Evolutionary conservation across 805 yeast species (phyloP).

Genomic region (Monosporozyma servazzii): DNA sequence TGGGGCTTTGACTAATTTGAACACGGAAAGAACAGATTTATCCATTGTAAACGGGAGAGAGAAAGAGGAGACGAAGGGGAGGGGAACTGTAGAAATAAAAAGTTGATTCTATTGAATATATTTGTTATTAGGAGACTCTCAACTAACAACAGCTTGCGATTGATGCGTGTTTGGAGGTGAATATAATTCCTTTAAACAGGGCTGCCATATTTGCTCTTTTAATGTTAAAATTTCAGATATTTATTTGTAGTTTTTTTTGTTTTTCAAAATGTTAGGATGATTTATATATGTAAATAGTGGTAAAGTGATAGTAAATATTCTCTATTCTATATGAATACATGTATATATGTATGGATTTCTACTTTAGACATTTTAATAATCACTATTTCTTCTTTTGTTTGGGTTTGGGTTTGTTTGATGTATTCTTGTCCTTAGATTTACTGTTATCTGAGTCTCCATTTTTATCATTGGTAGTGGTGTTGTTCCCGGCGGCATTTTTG

Average conservation of each 20-base stretch:
- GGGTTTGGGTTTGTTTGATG: not conserved
- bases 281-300: not conserved
- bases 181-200: not conserved
- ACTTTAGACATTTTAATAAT: not conserved
- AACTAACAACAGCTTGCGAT: conserved; percentile 12
- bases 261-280: not conserved
- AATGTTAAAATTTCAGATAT: not conserved
- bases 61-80: no score
- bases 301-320: not conserved
- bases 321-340: not conserved
- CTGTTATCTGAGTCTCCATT: not conserved
- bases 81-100: not conserved
- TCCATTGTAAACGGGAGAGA: conserved; percentile 9
- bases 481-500: not conserved
- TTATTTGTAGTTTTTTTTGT: not conserved
- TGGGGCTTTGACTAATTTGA: conserved; percentile 71
- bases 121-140: conserved; percentile 29
- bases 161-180: not conserved
- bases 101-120: not conserved
- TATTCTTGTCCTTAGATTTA: not conserved
- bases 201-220: not conserved
- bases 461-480: not conserved
- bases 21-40: conserved; percentile 29
- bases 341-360: not conserved
- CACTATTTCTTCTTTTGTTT: not conserved